Conservation (phyloP, 2,329 filamentous ascomycete species). For the Cercospora canescens region DNA sequence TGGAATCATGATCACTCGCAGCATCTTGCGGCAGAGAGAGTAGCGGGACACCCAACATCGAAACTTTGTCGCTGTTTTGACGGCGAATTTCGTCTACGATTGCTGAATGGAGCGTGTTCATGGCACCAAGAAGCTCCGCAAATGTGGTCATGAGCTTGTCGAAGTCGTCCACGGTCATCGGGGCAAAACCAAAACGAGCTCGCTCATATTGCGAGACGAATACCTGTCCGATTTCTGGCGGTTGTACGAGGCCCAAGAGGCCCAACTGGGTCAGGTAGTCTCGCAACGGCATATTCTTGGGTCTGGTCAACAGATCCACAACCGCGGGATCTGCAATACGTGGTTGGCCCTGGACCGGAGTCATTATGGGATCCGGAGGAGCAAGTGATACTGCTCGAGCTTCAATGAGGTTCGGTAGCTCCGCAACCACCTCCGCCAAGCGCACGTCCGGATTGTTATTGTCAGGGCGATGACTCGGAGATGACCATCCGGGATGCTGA, state of each 20-base stretch:
- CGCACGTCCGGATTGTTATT: conserved; percentile 77
- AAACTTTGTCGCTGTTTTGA: conserved; percentile 28
- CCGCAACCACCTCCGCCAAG: conserved; percentile 76
- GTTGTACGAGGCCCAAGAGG: conserved; percentile 62
- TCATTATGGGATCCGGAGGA: conserved; percentile 53
- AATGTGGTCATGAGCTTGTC: conserved; percentile 80
- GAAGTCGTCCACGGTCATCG: conserved; percentile 71
- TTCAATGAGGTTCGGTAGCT: conserved; percentile 87
- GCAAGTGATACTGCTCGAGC: conserved; percentile 88
- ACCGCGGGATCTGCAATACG: conserved; percentile 44
- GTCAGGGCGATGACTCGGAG: conserved; percentile 60
- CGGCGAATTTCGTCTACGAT: conserved; percentile 48
- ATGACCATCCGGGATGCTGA: conserved; percentile 84
- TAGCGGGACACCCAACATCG: background rate
- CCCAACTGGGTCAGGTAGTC: conserved; percentile 75
- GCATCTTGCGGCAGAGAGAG: conserved; percentile 6
- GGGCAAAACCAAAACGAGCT: conserved; percentile 74
- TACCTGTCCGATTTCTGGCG: conserved; percentile 49
- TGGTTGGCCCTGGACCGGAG: conserved; percentile 41
- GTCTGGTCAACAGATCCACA: conserved; percentile 70
- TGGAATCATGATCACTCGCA: background rate
- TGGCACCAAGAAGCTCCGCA: conserved; percentile 73
- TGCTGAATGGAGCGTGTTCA: conserved; percentile 62
- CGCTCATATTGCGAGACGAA: conserved; percentile 81
- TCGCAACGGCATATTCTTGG: conserved; percentile 70